Evolutionary conservation across 768 basidiomycete species (phyloP), one percentile per base, ranked within the genome.

Genomic region (Boletus rufocinnamomeus): DNA sequence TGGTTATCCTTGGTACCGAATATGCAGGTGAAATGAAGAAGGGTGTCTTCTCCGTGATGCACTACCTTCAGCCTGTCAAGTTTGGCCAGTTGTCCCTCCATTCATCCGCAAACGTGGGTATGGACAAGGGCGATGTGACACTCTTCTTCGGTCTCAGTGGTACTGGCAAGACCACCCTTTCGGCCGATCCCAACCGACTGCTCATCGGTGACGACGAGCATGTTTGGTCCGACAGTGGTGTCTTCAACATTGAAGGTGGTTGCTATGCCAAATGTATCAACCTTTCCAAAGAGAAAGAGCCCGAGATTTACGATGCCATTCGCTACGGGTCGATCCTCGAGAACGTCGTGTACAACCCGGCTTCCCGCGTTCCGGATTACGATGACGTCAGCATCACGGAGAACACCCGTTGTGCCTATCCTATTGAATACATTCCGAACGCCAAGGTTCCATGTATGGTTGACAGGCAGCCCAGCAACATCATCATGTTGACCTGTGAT

Each of bases 11-110:
- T 66, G 96, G 92, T 55, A 96, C 94, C 28, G 95, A 98, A 73
- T 98, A 98, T 70, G 95, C 95, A 32, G 95, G 95, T 51, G 95
- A 99, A 81, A 99, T 99, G 97, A 99, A 99, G 81, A 99, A 99
- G 86, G 97, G 97, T 71, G 93, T 99, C 74, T 99, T 99, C 81
- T 93, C 91, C 45, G 95, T 99, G 66, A 99, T 99, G 96, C 96
- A 99, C 78, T 99, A 98, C 75, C 84, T 99, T 60, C 94, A 96
- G 80, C 97, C 97, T 7, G 89, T 98, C 81, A 98, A 97, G 74
- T 98, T 97, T 70, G 94, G 94, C 52, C 95, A 98, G 74, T 85
- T 99, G 54, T 97, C 95, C 25, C 86, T 99, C 54, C 97, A 99
- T 80, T 98, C 96, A 2, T 97, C 95, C 52, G 95, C 96, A 62